Base-by-base conservation (phyloP, 2,329 filamentous ascomycete genomes). In the Sordariomycetes sp. region DNA sequence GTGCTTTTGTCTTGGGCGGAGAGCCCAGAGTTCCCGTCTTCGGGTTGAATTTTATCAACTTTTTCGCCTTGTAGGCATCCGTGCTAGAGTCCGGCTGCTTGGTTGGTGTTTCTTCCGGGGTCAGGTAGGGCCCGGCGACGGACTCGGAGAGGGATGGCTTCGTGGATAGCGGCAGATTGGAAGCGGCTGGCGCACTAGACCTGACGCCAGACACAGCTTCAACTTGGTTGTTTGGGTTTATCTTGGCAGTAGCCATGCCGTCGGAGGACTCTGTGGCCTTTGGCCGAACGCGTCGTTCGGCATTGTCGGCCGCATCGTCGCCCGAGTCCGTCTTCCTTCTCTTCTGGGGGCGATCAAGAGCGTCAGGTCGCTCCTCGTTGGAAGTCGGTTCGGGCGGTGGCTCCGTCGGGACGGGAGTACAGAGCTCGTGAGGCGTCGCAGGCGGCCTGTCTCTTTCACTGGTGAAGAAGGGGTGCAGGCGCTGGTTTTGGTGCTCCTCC, bases 11-110 rank as follows among this genome's bases (percentile, higher is more conserved):
- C 54, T 76, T 80, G 0, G 83, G 83, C 0, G 84, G 81, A 4
- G 82, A 82, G 3, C 82, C 81, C 55, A 86, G 77, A 1, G 82
- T 86, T 5, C 83, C 82, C 1, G 82, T 86, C 60, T 77, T 80
- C 1, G 75, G 74, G 61, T 86, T 85, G 63, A 85, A 75, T 60
- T 73, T 77, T 22, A 86, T 67, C 1, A 86, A 62, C 61, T 79
- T 84, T 51, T 72, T 75, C 1, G 76, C 71, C 56, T 73, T 75
- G 12, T 59, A 3, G 22, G 62, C 59, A 8, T 58, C 53, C 22
- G 64, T 59, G 18, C 59, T 35, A 35, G 62, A 52, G 32, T 58
- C 60, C 35, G 62, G 53, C 24, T 59, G 52, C 10, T 61, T 32
- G 20, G 43, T 53, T 16, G 59, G 12, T 34, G 60, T 50, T n/a